Evolutionary conservation across 352 stramenopile genomes (phyloP).

Genomic region (Stephanocyclus meneghinianus): DNA sequence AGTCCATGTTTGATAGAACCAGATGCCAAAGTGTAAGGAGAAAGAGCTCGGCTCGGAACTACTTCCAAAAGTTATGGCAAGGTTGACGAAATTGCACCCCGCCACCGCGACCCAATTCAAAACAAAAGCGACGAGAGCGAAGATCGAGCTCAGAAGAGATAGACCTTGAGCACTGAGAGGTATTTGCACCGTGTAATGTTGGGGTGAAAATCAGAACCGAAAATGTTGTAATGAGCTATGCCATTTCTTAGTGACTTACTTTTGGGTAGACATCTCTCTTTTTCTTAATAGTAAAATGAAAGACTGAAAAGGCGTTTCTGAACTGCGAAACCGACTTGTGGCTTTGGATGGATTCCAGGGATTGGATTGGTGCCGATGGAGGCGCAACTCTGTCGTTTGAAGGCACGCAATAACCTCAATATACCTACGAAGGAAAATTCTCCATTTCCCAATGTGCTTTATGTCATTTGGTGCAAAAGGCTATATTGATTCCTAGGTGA

Average conservation of each 20-base stretch:
- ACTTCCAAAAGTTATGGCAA: background rate
- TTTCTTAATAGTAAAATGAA: background rate
- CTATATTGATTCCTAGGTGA: too few species aligned
- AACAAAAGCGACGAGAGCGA: background rate
- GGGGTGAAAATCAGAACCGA: background rate
- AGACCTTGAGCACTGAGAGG: background rate
- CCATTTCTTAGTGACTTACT: background rate
- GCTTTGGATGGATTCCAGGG: too few species aligned
- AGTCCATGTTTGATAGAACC: conserved; percentile 11
- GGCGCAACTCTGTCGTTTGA: too few species aligned
- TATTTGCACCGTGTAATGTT: background rate
- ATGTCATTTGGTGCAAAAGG: too few species aligned
- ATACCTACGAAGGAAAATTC: too few species aligned
- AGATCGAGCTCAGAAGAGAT: background rate
- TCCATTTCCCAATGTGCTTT: too few species aligned
- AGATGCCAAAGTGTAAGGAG: conserved; percentile 5
- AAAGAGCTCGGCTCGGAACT: background rate
- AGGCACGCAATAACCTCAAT: too few species aligned
- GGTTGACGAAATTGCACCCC: background rate
- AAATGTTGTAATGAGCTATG: background rate
- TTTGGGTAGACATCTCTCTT: background rate
- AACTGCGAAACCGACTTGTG: too few species aligned
- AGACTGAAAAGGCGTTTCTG: too few species aligned
- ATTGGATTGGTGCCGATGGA: too few species aligned
- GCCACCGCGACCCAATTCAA: background rate